Conservation (phyloP, 192 early-diverging fungal species). For the Geranomyces michiganensis region DNA sequence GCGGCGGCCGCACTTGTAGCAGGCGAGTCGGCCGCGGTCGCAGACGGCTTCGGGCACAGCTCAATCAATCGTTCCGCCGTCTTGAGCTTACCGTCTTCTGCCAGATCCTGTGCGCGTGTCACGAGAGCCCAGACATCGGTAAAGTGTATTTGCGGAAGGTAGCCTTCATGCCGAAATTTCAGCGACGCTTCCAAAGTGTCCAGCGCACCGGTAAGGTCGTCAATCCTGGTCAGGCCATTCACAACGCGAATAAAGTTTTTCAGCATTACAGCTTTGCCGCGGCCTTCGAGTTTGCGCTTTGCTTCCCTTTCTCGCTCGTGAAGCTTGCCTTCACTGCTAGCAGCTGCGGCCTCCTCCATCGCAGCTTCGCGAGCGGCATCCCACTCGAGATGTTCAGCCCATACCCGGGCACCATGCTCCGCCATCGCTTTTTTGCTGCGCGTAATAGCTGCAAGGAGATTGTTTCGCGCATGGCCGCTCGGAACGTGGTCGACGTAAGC, state of each 20-base stretch:
- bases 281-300: constrained; percentile 13
- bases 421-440: constrained; percentile 21
- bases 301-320: background rate
- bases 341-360: constrained; percentile 11
- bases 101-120: constrained; percentile 27
- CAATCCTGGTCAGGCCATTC: constrained; percentile 32
- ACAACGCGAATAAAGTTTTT: constrained; percentile 29
- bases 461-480: constrained; percentile 13
- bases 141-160: constrained; percentile 43
- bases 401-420: constrained; percentile 18
- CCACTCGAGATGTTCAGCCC: constrained; percentile 39
- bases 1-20: constrained; percentile 9
- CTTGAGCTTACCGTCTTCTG: constrained; percentile 43
- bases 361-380: constrained; percentile 31
- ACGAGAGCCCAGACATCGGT: constrained; percentile 39
- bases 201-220: constrained; percentile 33
- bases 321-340: constrained; percentile 6
- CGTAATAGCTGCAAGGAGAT: constrained; percentile 15
- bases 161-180: constrained; percentile 41
- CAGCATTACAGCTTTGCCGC: constrained; percentile 26
- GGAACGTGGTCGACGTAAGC: background rate
- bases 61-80: constrained; percentile 36
- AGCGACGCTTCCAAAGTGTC: constrained; percentile 38
- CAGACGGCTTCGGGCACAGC: constrained; percentile 31
- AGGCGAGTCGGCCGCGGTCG: background rate